Evolutionary conservation across 2,329 filamentous ascomycete species (phyloP).

Genomic region (Clonostachys rosea): DNA sequence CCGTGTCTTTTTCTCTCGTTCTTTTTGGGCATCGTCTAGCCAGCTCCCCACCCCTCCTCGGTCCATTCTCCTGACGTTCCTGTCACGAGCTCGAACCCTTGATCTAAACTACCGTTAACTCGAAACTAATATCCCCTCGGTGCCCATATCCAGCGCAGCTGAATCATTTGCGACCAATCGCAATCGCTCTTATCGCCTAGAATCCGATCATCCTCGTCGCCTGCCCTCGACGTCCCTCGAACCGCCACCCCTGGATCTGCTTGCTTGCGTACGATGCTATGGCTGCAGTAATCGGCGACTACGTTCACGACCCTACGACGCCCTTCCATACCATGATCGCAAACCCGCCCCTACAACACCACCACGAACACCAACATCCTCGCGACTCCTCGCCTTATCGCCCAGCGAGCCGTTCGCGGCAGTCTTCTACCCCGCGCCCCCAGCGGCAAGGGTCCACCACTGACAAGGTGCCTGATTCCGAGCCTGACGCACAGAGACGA

Average conservation of each 20-base stretch:
- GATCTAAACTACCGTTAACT: no score
- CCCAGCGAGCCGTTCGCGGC: conserved; percentile 6
- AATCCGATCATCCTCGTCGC: no score
- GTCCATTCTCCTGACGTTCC: no score
- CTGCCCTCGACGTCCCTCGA: no score
- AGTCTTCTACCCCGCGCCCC: conserved; percentile 1
- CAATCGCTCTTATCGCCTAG: no score
- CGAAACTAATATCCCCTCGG: no score
- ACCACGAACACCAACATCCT: conserved; percentile 35
- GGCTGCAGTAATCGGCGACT: conserved; percentile 66
- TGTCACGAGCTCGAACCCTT: no score
- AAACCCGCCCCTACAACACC: conserved; percentile 36
- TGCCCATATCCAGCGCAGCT: no score
- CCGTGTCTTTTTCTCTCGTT: not conserved
- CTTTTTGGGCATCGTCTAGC: not conserved
- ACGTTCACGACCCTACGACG: conserved; percentile 65
- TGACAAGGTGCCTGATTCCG: not conserved
- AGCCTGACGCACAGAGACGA: not conserved
- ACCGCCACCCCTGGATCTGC: no score
- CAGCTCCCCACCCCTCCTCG: not conserved
- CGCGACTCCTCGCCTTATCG: conserved; percentile 5
- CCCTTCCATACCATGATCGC: conserved; percentile 65
- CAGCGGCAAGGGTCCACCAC: not conserved
- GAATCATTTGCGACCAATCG: no score
- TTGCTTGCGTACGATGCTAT: conserved; percentile 35